Evolutionary conservation across 1,139 yeast genomes (phyloP), one percentile per base, ranked within the genome.

Genomic region (Candida tunisiensis): DNA sequence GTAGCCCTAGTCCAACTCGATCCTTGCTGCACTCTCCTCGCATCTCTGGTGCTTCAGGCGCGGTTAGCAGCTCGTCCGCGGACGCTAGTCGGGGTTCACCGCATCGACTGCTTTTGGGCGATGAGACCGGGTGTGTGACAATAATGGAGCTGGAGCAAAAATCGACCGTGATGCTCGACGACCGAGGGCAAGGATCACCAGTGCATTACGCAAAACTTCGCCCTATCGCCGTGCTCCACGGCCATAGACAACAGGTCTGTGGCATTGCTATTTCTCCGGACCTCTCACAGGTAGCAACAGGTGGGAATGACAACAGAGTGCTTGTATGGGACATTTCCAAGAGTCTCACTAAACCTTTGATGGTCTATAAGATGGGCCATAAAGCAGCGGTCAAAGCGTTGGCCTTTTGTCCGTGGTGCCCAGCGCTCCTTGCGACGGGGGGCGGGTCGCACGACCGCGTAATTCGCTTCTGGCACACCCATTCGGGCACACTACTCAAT

Each of bases 371-470:
- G 9, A 10, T 25, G 6, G 8, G 12, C 3, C 34, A 31, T 10
- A 20, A 22, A 4, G 28, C 32, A 1, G 34, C 35, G 3, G 25
- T 32, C 7, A 25, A 85, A 45, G 83, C 85, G 1, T 50, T 75
- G 32, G 66, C 74, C 17, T 75, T 72, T 59, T 74, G 83, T 42
- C 83, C 83, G 0, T 70, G 69, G 62, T 66, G 68, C 35, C 63
- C 66, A 17, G 57, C 65, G 28, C 47, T 74, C 19, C 51, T 74
- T 18, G 83, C 79, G 10, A 72, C 82, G 1, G 85, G 96, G 3
- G 95, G 95, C 17, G 95, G 96, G 18, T 78, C 94, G 0, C 83
- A 91, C 4, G 95, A 85, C 49, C 68, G 85, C 31, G 69, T 74
- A 17, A 57, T 73, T 12, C 56, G 82, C 29, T 79, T 82, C 44